A percentile compares a stretch with the other conserved stretches of the same genome.
phyloP scores from a whole-genome alignment of 768 basidiomycete genomes.

The Termitomyces sp. region DNA sequence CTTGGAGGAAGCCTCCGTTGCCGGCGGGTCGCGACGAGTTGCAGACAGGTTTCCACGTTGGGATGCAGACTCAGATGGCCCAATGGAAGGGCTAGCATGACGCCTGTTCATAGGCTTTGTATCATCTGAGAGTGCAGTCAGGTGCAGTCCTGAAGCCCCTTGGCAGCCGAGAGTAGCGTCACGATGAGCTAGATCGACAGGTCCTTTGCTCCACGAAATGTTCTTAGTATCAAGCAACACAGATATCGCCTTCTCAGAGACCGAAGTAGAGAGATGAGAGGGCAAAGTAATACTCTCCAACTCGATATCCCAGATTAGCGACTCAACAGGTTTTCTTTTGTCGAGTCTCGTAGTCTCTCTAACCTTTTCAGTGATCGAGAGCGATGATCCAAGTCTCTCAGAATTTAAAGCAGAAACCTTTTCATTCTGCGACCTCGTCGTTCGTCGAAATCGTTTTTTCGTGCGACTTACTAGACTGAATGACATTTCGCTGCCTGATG shows the following conservation, averaged over 20 bases:
- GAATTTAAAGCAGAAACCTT: background rate
- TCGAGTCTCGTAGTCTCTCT: background rate
- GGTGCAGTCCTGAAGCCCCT: background rate
- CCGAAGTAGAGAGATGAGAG: constrained; percentile 5
- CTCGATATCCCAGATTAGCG: constrained; percentile 59
- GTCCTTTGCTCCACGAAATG: background rate
- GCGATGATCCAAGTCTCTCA: background rate
- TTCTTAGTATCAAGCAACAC: constrained; percentile 34
- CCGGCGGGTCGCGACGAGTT: background rate
- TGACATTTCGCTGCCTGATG: background rate
- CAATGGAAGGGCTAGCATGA: constrained; percentile 18
- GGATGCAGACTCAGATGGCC: constrained; percentile 56
- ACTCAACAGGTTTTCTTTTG: constrained; percentile 19
- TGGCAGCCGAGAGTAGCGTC: background rate
- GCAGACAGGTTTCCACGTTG: constrained; percentile 22
- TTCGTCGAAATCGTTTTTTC: background rate
- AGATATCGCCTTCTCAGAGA: constrained; percentile 14
- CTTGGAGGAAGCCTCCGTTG: constrained; percentile 5
- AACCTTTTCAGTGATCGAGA: background rate
- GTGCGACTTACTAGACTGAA: background rate
- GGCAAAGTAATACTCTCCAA: constrained; percentile 25
- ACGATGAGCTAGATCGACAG: background rate
- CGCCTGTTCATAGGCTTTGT: background rate
- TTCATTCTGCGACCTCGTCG: background rate
- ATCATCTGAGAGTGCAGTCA: background rate